Evolutionary conservation across 1,139 yeast species (phyloP).

Genomic region (Arxiozyma bovina): DNA sequence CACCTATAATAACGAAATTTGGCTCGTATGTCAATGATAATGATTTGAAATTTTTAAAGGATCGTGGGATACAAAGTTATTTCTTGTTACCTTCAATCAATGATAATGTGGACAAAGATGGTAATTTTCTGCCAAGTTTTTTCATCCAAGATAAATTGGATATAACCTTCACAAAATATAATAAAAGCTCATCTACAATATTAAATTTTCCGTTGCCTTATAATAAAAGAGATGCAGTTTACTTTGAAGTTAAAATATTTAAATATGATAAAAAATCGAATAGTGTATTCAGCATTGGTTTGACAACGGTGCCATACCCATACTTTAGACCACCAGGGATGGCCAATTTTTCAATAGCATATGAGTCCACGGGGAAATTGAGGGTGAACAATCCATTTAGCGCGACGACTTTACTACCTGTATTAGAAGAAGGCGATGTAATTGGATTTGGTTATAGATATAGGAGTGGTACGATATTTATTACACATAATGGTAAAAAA

Average conservation of each 20-base stretch:
- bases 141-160: conserved; percentile 59
- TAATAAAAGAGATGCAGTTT: conserved; percentile 54
- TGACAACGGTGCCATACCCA: conserved; percentile 85
- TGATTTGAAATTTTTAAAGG: conserved; percentile 36
- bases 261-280: conserved; percentile 34
- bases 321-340: conserved; percentile 78
- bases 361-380: conserved; percentile 76
- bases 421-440: conserved; percentile 73
- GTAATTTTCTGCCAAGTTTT: conserved; percentile 33
- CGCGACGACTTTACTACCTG: conserved; percentile 67
- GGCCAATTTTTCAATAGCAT: conserved; percentile 72
- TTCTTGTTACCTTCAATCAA: conserved; percentile 36
- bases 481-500: conserved; percentile 86
- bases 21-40: conserved; percentile 34
- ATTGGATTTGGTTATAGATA: conserved; percentile 87
- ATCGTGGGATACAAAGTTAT: conserved; percentile 44
- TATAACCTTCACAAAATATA: conserved; percentile 39
- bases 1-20: conserved; percentile 36
- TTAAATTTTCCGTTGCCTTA: conserved; percentile 59
- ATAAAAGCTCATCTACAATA: conserved; percentile 38
- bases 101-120: conserved; percentile 30
- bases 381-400: conserved; percentile 75
- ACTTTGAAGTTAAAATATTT: conserved; percentile 62
- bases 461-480: conserved; percentile 70
- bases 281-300: conserved; percentile 59